Evolutionary conservation across 768 basidiomycete species (phyloP), one percentile per base, ranked within the genome.

Genomic region (Tricholoma sp.): DNA sequence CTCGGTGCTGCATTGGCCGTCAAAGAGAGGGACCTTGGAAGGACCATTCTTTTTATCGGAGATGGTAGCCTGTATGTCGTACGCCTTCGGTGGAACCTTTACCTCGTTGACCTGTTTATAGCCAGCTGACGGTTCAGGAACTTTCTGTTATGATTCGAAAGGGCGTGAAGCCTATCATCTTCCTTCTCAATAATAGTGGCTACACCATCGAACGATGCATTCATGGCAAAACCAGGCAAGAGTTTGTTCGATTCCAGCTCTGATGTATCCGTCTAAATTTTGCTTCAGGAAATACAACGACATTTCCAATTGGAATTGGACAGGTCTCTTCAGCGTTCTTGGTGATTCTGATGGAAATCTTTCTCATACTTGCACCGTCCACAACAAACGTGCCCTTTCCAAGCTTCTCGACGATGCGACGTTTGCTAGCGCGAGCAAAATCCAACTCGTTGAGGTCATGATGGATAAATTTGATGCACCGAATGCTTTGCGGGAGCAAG

Each of bases 131-230:
- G 0, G 84, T 89, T 5, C 92, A 94, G 70, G 91, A 95, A 65
- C 68, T 92, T 12, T 88, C 91, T 4, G 86, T 89, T 0, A 95
- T 96, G 88, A 80, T 94, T 47, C 80, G 79, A 41, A 71, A 81
- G 55, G 82, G 79, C 7, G 69, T 95, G 32, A 86, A 79, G 61
- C 94, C 96, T 4, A 91, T 94, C 69, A 78, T 94, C 31, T 94
- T 94, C 70, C 75, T 92, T 18, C 70, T 92, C 50, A 91, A 91
- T 69, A 92, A 91, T 68, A 76, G 74, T 16, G 88, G 91, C 0
- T 96, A 96, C 72, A 89, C 89, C 18, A 93, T 98, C 53, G 95
- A 98, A 74, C 81, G 88, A 16, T 80, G 77, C 61, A 76, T 89
- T 45, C 89, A 93, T 59, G 88, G 88, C 18, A 79, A 76, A 71